Conservation (phyloP, 108 stramenopile genomes). For the Nitzschia sp. region DNA sequence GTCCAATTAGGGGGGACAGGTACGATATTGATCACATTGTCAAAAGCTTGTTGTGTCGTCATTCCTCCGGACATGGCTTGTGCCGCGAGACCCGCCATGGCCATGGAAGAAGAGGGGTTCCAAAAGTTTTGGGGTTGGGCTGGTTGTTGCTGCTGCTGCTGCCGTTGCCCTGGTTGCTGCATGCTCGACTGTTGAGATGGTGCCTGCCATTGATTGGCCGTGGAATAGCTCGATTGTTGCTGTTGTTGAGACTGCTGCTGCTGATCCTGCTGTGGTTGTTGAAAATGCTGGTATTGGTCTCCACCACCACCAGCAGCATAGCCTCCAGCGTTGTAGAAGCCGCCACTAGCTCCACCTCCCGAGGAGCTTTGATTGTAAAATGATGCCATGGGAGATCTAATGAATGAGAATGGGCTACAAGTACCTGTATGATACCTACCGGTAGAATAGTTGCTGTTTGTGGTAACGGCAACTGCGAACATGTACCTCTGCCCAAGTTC, state of each 20-base stretch:
- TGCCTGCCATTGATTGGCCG: conserved; percentile 24
- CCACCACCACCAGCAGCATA: conserved; percentile 8
- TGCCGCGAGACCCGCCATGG: conserved; percentile 39
- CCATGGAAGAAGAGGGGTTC: conserved; percentile 66
- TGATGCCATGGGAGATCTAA: background rate
- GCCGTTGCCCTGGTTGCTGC: conserved; percentile 37
- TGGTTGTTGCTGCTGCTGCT: conserved; percentile 32
- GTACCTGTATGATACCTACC: no score
- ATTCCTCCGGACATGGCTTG: conserved; percentile 33
- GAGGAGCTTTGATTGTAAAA: conserved; percentile 21
- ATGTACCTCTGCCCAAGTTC: no score
- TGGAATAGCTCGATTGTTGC: conserved; percentile 19
- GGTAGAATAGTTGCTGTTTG: no score
- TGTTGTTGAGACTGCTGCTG: conserved; percentile 40
- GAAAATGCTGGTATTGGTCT: background rate
- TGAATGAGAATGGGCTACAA: background rate
- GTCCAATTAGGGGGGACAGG: conserved; percentile 8
- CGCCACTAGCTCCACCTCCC: conserved; percentile 22
- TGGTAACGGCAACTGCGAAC: no score
- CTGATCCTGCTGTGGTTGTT: conserved; percentile 11
- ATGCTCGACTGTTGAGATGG: conserved; percentile 15
- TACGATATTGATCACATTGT: conserved; percentile 42
- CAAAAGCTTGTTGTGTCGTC: conserved; percentile 48
- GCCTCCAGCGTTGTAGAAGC: conserved; percentile 13
- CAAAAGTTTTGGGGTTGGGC: conserved; percentile 37